Percentiles rank a stretch among this genome's conserved stretches.
Conservation (phyloP, 805 yeast genomes). For the Torulaspora quercuum region DNA sequence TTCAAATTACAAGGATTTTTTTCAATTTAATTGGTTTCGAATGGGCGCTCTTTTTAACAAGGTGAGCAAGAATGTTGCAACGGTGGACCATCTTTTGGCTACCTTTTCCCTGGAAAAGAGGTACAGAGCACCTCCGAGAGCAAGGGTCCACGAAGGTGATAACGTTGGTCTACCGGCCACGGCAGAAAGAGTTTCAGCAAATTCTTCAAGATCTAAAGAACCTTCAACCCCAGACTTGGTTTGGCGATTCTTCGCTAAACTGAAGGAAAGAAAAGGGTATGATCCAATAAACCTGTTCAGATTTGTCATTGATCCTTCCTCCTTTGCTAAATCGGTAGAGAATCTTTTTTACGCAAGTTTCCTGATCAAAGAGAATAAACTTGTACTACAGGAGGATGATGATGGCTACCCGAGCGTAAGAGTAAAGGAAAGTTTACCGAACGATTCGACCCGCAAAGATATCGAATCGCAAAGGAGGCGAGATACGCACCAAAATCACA, state of each 20-base stretch:
- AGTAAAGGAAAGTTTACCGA: conserved; percentile 33
- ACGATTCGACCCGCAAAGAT: conserved; percentile 25
- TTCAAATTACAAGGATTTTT: conserved; percentile 37
- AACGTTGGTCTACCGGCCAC: conserved; percentile 40
- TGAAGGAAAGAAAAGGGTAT: conserved; percentile 36
- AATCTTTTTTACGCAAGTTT: conserved; percentile 81
- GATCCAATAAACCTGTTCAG: conserved; percentile 54
- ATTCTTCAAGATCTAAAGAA: conserved; percentile 50
- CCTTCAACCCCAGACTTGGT: conserved; percentile 67
- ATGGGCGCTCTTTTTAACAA: conserved; percentile 52
- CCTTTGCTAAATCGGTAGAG: conserved; percentile 78
- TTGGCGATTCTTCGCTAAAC: conserved; percentile 46
- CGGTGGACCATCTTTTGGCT: conserved; percentile 64
- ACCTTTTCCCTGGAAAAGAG: conserved; percentile 63
- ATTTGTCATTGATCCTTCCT: conserved; percentile 69
- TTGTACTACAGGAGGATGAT: conserved; percentile 51
- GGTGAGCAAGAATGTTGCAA: conserved; percentile 42
- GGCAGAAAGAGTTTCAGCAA: conserved; percentile 53
- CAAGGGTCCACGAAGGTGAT: conserved; percentile 39
- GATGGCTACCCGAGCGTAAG: conserved; percentile 46
- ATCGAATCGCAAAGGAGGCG: conserved; percentile 28
- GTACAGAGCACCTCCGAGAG: conserved; percentile 32
- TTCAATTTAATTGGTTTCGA: conserved; percentile 54
- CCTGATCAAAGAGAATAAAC: conserved; percentile 66
- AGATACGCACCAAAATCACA: conserved; percentile 48